phyloP scores from a whole-genome alignment of 1,284 basidiomycete species.

The Gomphus bonarii region DNA sequence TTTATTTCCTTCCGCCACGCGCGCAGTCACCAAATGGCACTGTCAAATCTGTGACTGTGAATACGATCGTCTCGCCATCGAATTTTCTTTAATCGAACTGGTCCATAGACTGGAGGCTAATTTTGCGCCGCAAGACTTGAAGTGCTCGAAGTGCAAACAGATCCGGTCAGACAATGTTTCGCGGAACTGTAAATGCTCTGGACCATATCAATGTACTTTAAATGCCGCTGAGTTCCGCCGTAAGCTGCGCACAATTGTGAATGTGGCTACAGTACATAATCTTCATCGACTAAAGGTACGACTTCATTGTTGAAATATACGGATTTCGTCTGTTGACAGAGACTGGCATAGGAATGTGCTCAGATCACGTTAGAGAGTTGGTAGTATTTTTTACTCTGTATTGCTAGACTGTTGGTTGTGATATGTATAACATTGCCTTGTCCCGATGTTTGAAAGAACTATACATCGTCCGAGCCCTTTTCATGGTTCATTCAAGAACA shows the following conservation, averaged over 20 bases:
- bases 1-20: conserved; percentile 51
- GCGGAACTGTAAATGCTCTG: conserved; percentile 82
- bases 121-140: conserved; percentile 84
- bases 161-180: conserved; percentile 83
- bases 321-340: neutral
- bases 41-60: conserved; percentile 72
- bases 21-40: conserved; percentile 46
- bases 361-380: conserved; percentile 15
- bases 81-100: conserved; percentile 76
- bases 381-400: neutral
- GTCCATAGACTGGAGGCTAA: conserved; percentile 63
- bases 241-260: conserved; percentile 70
- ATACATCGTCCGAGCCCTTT: too few relatives aligned
- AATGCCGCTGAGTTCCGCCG: conserved; percentile 61
- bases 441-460: too few relatives aligned
- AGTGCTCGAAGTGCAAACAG: conserved; percentile 82
- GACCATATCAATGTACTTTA: conserved; percentile 63
- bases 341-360: conserved; percentile 14
- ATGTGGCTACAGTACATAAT: conserved; percentile 68
- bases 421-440: too few relatives aligned
- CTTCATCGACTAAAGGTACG: conserved; percentile 55
- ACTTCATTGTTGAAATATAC: neutral
- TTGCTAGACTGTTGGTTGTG: too few relatives aligned
- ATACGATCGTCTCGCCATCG: conserved; percentile 80
- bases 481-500: too few relatives aligned